Base-by-base conservation (phyloP, 306 rosid genomes). In the Quercus alba region DNA sequence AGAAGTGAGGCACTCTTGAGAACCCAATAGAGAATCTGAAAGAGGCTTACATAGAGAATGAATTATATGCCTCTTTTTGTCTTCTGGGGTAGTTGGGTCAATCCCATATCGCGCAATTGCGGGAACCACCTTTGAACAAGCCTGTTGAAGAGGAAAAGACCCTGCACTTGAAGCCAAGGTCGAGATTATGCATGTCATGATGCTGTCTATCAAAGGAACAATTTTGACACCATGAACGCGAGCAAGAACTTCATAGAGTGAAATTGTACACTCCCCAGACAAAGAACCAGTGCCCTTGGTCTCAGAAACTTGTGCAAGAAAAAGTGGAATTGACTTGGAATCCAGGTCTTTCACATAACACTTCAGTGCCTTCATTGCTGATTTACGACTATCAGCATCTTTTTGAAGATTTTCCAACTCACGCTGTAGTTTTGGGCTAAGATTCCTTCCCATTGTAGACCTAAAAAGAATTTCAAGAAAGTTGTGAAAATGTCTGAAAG, bases 271-370 rank as follows among this genome's bases (percentile, higher is more conserved):
- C 56, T 93, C 97, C 49, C 90, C 97, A 0, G 97, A 88, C 44
- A 91, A 76, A 38, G 94, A 77, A 55, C 98, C 92, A 1, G 85
- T 84, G 77, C 90, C 97, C 77, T 91, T 93, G 26, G 92, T 87
- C 81, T 91, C 94, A n/a, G 93, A 95, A 86, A 95, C 97, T 84
- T 95, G 97, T 18, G 91, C 97, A 49, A 93, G 94, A 86, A 95
- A 95, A 51, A 84, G 75, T 1, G 93, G 97, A 54, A 95, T 95
- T 59, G 96, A 84, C 89, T 84, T 89, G 58, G 82, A 83, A 51
- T 95, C 99, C 76, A 95, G 76, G 58, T 90, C 98, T 80, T 91
- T 95, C 64, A 93, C 97, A 57, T 95, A 90, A 4, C 91, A 84
- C 56, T 85, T 89, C 73, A 95, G 85, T 15, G 91, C 90, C 81